Evolutionary conservation across 2,329 filamentous ascomycete species (phyloP), one percentile per base, ranked within the genome.

Genomic region (Neoarthrinium moseri): DNA sequence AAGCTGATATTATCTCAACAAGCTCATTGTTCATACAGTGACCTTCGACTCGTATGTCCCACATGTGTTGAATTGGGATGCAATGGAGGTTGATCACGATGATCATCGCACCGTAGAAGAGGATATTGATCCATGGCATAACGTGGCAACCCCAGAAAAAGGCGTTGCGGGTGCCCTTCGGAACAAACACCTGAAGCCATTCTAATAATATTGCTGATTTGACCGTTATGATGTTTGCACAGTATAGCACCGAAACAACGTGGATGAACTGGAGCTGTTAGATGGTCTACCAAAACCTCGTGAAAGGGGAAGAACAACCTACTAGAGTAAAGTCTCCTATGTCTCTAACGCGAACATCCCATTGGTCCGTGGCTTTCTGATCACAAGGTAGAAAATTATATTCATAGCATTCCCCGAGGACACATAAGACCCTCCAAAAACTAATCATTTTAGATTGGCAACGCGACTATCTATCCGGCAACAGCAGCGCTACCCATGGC

Each of bases 281-380:
- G 21, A 22, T 26, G 26, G 26, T 17, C 33, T 35, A 20, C 10
- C 6, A 8, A 6, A 10, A 7, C 4, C 3, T 3, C 22, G 4
- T 20, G 33, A 17, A 18, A 4, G n/a, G 10, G 22, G 20, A 12
- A 12, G 6, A 11, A 10, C 6, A 22, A 24, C 40, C 12, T 23
- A 43, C 40, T 3, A 20, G 29, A 26, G 34, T 20, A 15, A 33
- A 18, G 2, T 23, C 17, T 11, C 15, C 32, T 29, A 43, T 18
- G n/a, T 43, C 24, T 22, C 40, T 15, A 5, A 43, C 11, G n/a
- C 40, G 40, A 13, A 43, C 40, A 17, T 43, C 29, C 40, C 40
- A 43, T n/a, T 43, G 40, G 13, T 43, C n/a, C n/a, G n/a, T n/a
- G n/a, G n/a, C n/a, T n/a, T n/a, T n/a, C n/a, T n/a, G n/a, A n/a